phyloP scores from a whole-genome alignment of 805 yeast genomes.

The Zygosaccharomyces bailii region DNA sequence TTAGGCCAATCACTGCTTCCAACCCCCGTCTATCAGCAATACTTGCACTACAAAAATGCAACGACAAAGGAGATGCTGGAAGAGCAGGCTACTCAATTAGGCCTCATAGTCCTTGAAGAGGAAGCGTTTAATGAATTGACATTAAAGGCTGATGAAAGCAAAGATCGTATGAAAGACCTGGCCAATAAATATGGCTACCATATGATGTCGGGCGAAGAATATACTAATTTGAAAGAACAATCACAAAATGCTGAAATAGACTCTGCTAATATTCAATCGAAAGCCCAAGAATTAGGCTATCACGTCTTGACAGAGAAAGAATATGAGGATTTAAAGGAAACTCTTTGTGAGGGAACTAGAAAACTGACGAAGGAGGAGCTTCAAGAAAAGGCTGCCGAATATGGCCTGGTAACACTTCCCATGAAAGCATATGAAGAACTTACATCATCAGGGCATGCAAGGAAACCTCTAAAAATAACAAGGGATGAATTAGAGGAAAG shows the following conservation, averaged over 20 bases:
- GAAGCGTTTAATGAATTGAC: slow-evolving; percentile 7
- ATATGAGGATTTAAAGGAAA: slow-evolving; percentile 9
- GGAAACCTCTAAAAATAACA: slow-evolving; percentile 9
- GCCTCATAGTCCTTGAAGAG: slow-evolving; percentile 8
- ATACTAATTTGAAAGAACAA: slow-evolving; percentile 11
- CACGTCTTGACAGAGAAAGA: slow-evolving; percentile 18
- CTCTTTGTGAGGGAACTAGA: slow-evolving; percentile 1
- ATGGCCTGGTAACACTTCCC: slow-evolving; percentile 17
- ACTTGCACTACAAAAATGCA: neutral
- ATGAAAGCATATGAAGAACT: slow-evolving; percentile 14
- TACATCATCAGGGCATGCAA: neutral
- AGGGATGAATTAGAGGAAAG: slow-evolving; percentile 6
- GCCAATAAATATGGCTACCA: slow-evolving; percentile 15
- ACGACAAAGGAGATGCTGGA: slow-evolving; percentile 5
- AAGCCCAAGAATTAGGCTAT: slow-evolving; percentile 21
- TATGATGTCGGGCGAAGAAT: slow-evolving; percentile 10
- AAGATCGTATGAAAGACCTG: slow-evolving; percentile 10
- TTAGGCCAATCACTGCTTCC: slow-evolving; percentile 24
- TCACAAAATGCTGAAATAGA: slow-evolving; percentile 9
- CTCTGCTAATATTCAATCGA: slow-evolving; percentile 18
- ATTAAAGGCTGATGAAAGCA: slow-evolving; percentile 4
- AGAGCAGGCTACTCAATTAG: slow-evolving; percentile 7
- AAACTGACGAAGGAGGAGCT: slow-evolving; percentile 19
- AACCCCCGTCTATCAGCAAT: slow-evolving; percentile 22
- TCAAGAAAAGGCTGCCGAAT: slow-evolving; percentile 16